Evolutionary conservation across 1,284 basidiomycete species (phyloP).

Genomic region (Microbotryum violaceum): DNA sequence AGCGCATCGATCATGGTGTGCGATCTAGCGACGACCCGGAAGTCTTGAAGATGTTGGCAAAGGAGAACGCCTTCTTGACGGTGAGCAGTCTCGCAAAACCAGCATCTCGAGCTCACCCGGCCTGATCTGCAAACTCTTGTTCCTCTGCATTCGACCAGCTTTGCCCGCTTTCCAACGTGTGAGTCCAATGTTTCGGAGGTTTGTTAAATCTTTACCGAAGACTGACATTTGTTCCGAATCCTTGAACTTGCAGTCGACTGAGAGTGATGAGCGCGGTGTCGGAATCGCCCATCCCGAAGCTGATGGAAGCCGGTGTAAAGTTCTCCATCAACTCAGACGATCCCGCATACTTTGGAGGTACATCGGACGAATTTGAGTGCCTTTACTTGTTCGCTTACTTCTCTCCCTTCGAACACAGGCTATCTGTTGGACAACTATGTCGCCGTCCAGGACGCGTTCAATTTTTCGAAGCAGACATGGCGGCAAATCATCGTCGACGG

Average conservation of each 20-base stretch:
- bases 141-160: slow-evolving; percentile 3
- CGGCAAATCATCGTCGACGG: slow-evolving; percentile 24
- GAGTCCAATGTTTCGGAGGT: not conserved
- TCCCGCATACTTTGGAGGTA: slow-evolving; percentile 33
- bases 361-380: not conserved
- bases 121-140: not conserved
- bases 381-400: not conserved
- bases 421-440: slow-evolving; percentile 33
- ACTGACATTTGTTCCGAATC: not conserved
- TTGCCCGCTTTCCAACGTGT: slow-evolving; percentile 34
- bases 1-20: slow-evolving; percentile 35
- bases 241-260: slow-evolving; percentile 1
- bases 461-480: slow-evolving; percentile 28
- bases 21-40: slow-evolving; percentile 30
- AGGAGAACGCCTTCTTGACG: slow-evolving; percentile 20
- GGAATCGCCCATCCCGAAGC: slow-evolving; percentile 28
- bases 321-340: slow-evolving; percentile 37
- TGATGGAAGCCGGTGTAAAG: slow-evolving; percentile 31
- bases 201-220: too few relatives aligned
- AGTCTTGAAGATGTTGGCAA: slow-evolving; percentile 27
- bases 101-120: too few relatives aligned
- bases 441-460: slow-evolving; percentile 31
- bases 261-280: slow-evolving; percentile 23
- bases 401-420: not conserved
- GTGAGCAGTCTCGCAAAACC: not conserved